phyloP scores from a whole-genome alignment of 2,329 filamentous ascomycete species.

The Elsinoe perseae region DNA sequence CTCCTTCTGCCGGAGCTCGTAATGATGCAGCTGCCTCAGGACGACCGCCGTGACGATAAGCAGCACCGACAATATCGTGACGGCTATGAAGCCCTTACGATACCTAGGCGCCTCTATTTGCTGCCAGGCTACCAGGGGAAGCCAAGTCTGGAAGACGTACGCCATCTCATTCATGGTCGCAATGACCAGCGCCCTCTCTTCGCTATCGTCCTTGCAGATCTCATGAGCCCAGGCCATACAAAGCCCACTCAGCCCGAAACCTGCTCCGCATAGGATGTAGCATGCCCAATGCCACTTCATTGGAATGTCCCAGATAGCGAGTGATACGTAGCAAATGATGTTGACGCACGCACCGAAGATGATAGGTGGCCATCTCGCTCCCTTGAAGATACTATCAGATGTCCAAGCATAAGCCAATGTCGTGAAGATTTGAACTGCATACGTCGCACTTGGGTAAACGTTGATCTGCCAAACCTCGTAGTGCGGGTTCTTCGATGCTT shows the following conservation, averaged over 20 bases:
- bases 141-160: conserved; percentile 61
- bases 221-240: conserved; percentile 50
- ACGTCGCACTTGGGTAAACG: conserved; percentile 44
- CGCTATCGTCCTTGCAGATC: conserved; percentile 50
- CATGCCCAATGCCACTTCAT: conserved; percentile 56
- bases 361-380: conserved; percentile 57
- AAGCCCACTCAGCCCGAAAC: conserved; percentile 42
- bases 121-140: conserved; percentile 60
- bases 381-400: conserved; percentile 53
- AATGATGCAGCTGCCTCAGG: conserved; percentile 39
- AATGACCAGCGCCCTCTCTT: conserved; percentile 59
- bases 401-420: conserved; percentile 60
- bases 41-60: conserved; percentile 46
- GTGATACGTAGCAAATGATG: conserved; percentile 38
- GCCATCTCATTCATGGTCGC: conserved; percentile 62
- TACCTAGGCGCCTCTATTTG: conserved; percentile 56
- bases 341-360: conserved; percentile 47
- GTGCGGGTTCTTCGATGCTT: conserved; percentile 35
- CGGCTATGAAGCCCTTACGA: conserved; percentile 53
- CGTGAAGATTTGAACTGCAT: conserved; percentile 49
- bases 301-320: conserved; percentile 42
- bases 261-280: conserved; percentile 47
- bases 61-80: conserved; percentile 41
- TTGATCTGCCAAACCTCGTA: conserved; percentile 50
- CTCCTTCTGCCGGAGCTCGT: background rate